Evolutionary conservation across 192 early-diverging fungal genomes (phyloP), one percentile per base, ranked within the genome.

Genomic region (Kappamyces sp.): DNA sequence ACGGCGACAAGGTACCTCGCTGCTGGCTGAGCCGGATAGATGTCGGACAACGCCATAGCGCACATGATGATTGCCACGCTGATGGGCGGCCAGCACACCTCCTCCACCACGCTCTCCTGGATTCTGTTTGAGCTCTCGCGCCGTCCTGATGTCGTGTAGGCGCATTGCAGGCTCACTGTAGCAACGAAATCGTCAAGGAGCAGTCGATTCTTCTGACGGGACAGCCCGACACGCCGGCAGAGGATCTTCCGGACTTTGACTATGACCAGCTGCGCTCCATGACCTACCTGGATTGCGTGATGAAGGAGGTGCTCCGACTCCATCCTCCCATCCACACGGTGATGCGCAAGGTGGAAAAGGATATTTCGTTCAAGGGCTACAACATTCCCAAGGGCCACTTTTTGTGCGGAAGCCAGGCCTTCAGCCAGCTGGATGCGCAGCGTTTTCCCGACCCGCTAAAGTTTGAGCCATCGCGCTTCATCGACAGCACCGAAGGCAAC

Each of bases 31-130:
- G 33, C n/a, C n/a, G 12, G 4, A 9, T 30, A 66, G 46, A 68
- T 94, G 71, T 82, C 89, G 31, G 90, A 96, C 66, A 71, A 82
- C 39, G 88, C 91, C 50, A 76, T 91, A 55, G 88, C 91, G 29
- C 88, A 92, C 80, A 86, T 98, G 82, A 88, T 96, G 87, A 98
- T 98, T 79, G 96, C 96, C 15, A 66, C 91, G 45, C 77, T 98
- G 47, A 90, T 98, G 85, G 96, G 89, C 36, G 96, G 96, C n/a
- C 94, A 96, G 70, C 96, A 98, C 72, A 96, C 96, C 3, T 83
- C 78, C 14, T 88, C 92, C 12, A 91, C 96, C 41, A 95, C 96
- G 15, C 77, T 84, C 6, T 85, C 91, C 37, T 98, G 96, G 96
- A 81, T 92, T 5, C 64, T 95, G 9, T 79, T 94, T 55, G 84